Base-by-base conservation (phyloP, 257 asterid genomes). In the Verbena officinalis region DNA sequence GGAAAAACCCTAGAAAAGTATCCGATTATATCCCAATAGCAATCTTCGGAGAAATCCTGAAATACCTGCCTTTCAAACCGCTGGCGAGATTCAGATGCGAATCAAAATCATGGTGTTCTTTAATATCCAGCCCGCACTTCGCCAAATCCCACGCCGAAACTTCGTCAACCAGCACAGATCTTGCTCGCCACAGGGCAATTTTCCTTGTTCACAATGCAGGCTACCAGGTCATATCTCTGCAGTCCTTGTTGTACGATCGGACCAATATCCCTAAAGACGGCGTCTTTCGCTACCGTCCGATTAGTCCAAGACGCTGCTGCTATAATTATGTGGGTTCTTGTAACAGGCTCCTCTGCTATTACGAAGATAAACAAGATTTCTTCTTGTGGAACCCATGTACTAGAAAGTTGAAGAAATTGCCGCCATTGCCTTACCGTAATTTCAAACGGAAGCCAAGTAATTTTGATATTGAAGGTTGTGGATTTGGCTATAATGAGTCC, bases 1-100 rank as follows among this genome's bases (percentile, higher is more conserved):
- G n/a, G n/a, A n/a, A n/a, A n/a, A n/a, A n/a, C n/a, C n/a, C n/a
- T n/a, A n/a, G n/a, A n/a, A n/a, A n/a, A n/a, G n/a, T n/a, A n/a
- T n/a, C n/a, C 40, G 40, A 36, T 4, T 2, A 30, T 3, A 30
- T 36, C 40, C 40, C 40, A 1, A 1, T 7, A 5, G 40, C 1
- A 4, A 36, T 36, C 10, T 2, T 36, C 40, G 11, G 1, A 4
- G 40, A 36, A 36, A 36, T 36, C 10, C 40, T 36, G 1, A 14
- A 2, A 6, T 2, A 14, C 16, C 30, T 67, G 44, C 60, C 72
- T 0, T 65, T 76, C 1, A 50, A 53, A 36, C 51, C 69, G n/a
- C 67, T 76, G 24, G 4, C 62, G 19, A 46, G 57, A 14, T 72
- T 72, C 59, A 63, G 66, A 49, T 67, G 78, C 21, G 67, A 71